Evolutionary conservation across 306 rosid genomes (phyloP), one percentile per base, ranked within the genome.

Genomic region (Urtica urens): DNA sequence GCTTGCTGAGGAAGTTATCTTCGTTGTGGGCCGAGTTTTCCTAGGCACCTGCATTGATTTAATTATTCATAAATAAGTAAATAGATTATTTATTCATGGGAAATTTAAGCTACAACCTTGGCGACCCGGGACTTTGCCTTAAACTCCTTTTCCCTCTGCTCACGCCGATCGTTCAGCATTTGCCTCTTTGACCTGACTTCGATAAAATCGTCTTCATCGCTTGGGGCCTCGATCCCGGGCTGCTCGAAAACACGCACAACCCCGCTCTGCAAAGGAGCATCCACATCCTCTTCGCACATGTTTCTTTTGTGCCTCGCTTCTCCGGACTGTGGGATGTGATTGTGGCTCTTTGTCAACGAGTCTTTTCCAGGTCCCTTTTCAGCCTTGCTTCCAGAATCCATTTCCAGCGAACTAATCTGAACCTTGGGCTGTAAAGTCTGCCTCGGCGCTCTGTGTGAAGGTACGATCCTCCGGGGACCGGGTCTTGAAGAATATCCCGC

Each of bases 171-270:
- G 65, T 81, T 84, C 59, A 90, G 69, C 97, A 84, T 90, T 73
- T 90, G 93, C 74, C 90, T 78, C 73, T 90, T 90, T 34, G 97
- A 90, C 70, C 97, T 73, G 55, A 90, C 97, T 70, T 90, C 93
- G 58, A 90, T 90, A 46, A 90, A 90, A 78, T 90, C 95, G 55
- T 81, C 95, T 63, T 84, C 95, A 70, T 90, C 95, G 55, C 95
- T 90, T 20, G 97, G 95, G 57, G 80, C 95, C 72, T 90, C 97
- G 45, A 90, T 90, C 67, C 97, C 97, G 61, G 95, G 87, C 67
- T 90, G 97, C 87, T 77, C 87, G 66, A 74, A 90, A 40, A 90
- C 86, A 1, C 93, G 93, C 9, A 90, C 76, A 65, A 90, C 66
- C 21, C 97, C 97, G 60, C 97, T 90, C 56, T 81, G 95, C 74